Evolutionary conservation across 805 yeast species (phyloP), one percentile per base, ranked within the genome.

Genomic region (Saccharomycopsis babjevae): DNA sequence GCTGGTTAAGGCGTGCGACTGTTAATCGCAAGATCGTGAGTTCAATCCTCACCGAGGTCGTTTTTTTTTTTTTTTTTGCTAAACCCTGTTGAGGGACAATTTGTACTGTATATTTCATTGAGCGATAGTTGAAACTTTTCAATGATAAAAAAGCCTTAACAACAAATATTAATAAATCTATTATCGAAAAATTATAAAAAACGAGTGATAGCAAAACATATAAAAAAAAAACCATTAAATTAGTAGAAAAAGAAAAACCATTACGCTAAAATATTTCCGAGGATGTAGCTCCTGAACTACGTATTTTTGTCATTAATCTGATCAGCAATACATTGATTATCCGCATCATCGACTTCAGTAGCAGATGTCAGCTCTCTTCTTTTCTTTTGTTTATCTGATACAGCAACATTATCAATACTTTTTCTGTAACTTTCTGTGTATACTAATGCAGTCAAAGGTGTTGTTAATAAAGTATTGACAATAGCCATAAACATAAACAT

Each of bases 401-500:
- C 16, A 46, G 52, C 52, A 10, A 46, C 28, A 46, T 46, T 46
- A 25, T 46, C 25, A 52, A 81, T 76, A 63, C 78, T 76, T 59
- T 79, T 81, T 67, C 90, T 77, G 69, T 84, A 84, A 8, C 77
- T 70, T 10, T 78, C 77, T 0, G 96, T 92, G 68, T 88, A 88
- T 1, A 77, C 72, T 70, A 76, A 70, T 43, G 82, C 69, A 0
- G 94, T 82, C 68, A 88, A 72, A 1, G 96, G 96, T 1, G 94
- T 86, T 1, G 96, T 88, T n/a, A 82, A 71, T 67, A 88, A 86
- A 0, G 96, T 88, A 1, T 90, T 80, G 5, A 86, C 80, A 62
- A 88, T 75, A 0, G 96, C 91, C 96, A 88, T 88, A 43, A 88
- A 82, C 60, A 88, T 82, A 68, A 88, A 87, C 92, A 88, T 88